Conservation (phyloP, 179 eudicot genomes). For the Dionaea muscipula region DNA sequence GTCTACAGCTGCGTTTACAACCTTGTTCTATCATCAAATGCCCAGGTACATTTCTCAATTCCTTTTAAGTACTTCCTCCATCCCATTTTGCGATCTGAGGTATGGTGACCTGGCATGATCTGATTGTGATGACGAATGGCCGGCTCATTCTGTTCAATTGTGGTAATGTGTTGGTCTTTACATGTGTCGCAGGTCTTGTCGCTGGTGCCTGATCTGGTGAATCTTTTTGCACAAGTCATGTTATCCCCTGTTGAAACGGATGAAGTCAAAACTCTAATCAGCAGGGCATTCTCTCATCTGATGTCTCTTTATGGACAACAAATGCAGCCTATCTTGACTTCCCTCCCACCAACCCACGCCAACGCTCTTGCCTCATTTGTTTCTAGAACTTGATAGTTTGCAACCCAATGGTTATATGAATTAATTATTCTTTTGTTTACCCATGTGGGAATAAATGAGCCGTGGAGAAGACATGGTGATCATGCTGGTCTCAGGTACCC, state of each 20-base stretch:
- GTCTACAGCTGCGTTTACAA: conserved; percentile 74
- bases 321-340: conserved; percentile 75
- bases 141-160: not conserved
- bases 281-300: conserved; percentile 82
- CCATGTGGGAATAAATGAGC: no score
- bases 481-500: no score
- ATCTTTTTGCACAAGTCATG: conserved; percentile 79
- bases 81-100: no score
- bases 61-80: not conserved
- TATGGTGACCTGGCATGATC: no score
- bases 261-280: conserved; percentile 69
- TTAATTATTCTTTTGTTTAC: no score
- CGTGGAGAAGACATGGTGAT: no score
- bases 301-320: conserved; percentile 76
- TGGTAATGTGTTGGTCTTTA: not conserved
- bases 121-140: not conserved
- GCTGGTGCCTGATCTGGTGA: conserved; percentile 68
- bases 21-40: conserved; percentile 68
- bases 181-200: conserved; percentile 42
- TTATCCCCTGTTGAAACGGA: conserved; percentile 60
- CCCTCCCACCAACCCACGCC: conserved; percentile 69
- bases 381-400: conserved; percentile 11
- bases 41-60: conserved; percentile 37
- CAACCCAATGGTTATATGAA: no score
- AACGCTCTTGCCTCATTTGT: conserved; percentile 75